Evolutionary conservation across 805 yeast genomes (phyloP).

Genomic region (Blastobotrys attinorum): DNA sequence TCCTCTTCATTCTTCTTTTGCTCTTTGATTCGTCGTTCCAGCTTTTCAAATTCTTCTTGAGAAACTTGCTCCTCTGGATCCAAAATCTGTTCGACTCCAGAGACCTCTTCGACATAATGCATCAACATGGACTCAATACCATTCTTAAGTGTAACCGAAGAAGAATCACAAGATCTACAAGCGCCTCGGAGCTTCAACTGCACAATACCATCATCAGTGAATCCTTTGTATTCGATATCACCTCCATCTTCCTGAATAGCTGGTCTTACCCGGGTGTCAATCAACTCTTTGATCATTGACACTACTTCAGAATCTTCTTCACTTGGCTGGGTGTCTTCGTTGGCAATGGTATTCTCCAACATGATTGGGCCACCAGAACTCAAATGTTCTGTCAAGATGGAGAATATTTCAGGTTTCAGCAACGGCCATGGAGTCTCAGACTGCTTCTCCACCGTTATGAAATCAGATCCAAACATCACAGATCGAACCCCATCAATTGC

Average conservation of each 20-base stretch:
- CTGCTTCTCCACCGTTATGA: constrained; percentile 70
- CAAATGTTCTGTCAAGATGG: constrained; percentile 39
- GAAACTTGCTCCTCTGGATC: constrained; percentile 75
- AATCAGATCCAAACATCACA: constrained; percentile 74
- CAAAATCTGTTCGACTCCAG: constrained; percentile 76
- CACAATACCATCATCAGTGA: constrained; percentile 83
- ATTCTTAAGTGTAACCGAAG: constrained; percentile 85
- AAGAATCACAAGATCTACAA: constrained; percentile 85
- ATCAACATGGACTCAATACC: constrained; percentile 97
- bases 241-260: constrained; percentile 99
- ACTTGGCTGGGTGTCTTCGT: constrained; percentile 35
- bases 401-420: constrained; percentile 54
- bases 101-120: constrained; percentile 94
- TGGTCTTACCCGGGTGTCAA: constrained; percentile 92
- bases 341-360: constrained; percentile 29
- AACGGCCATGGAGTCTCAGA: constrained; percentile 60
- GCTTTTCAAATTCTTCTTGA: constrained; percentile 72
- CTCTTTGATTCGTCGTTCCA: constrained; percentile 50
- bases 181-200: constrained; percentile 90
- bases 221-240: constrained; percentile 82
- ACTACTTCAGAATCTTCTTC: constrained; percentile 77
- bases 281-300: constrained; percentile 82
- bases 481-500: constrained; percentile 68
- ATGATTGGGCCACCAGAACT: constrained; percentile 46
- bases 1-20: constrained; percentile 16